phyloP scores from a whole-genome alignment of 169 alveolate genomes.

The Ichthyophthirius multifiliis region DNA sequence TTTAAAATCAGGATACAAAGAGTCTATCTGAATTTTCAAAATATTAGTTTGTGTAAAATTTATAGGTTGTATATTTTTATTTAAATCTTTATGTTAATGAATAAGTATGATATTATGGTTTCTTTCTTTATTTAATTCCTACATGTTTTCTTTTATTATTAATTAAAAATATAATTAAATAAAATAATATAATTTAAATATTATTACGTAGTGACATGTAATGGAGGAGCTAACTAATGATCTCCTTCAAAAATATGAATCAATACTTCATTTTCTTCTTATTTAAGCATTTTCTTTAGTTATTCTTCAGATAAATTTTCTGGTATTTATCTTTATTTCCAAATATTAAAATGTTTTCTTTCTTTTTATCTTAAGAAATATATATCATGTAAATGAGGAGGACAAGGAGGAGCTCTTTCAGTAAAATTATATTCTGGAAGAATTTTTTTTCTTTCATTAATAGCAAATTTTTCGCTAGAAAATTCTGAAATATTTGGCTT shows the following conservation, averaged over 20 bases:
- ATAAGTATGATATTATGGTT: not conserved
- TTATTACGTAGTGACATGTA: not conserved
- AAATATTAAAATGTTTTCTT: not conserved
- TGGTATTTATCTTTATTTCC: not conserved
- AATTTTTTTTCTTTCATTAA: not conserved
- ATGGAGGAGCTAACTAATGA: not conserved
- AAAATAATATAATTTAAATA: not conserved
- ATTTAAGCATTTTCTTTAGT: not conserved
- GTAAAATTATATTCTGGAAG: not conserved
- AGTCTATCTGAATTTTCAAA: not conserved
- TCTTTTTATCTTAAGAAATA: conserved; percentile 3
- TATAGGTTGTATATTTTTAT: not conserved
- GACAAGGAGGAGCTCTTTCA: not conserved
- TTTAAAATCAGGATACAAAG: not conserved
- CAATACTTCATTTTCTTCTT: not conserved
- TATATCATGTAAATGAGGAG: not conserved
- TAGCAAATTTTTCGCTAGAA: not conserved
- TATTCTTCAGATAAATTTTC: not conserved
- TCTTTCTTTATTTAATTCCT: not conserved
- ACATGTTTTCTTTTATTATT: not conserved
- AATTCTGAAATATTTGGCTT: not conserved
- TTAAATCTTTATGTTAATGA: not conserved
- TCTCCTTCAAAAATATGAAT: not conserved
- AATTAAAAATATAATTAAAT: not conserved
- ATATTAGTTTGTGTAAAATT: not conserved